Base-by-base conservation (phyloP, 306 rosid genomes). In the Mucuna pruriens region DNA sequence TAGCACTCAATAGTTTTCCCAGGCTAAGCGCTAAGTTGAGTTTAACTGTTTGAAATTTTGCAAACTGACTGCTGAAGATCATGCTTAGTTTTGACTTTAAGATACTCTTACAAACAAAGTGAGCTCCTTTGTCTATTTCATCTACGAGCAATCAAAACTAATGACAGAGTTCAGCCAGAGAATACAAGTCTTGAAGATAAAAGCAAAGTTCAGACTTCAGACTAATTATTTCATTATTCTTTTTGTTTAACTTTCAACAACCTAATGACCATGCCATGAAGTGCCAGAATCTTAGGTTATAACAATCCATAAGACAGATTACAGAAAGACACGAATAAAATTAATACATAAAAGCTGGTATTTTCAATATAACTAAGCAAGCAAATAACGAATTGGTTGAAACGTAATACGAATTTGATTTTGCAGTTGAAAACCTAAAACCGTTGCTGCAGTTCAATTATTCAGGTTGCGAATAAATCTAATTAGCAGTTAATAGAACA, bases 401-500 rank as follows among this genome's bases (percentile, higher is more conserved):
- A 75, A 54, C 16, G 26, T 11, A 76, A 48, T 1, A 46, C 5
- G 26, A 70, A 31, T 3, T 38, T 15, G 26, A 9, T 17, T 16
- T 11, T 44, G 68, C 26, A 69, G 29, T 31, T 51, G 49, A 79
- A 57, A 74, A 23, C 69, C 81, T 17, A 9, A 57, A 65, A 74
- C 0, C 69, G 65, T 46, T 45, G 67, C n/a, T 58, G 20, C 44
- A 58, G 7, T 6, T 20, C 38, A 54, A 17, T 31, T 1, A 33
- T 11, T 20, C 6, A 29, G 31, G 31, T 29, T 29, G 31, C 48
- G 15, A 17, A 25, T 61, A 40, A 10, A 7, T 66, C 44, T 19
- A 69, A 49, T 51, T 42, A 44, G 29, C 9, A 58, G 70, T 57
- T 20, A 67, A 61, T 54, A 44, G 20, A 82, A 31, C 36, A 22